phyloP scores from a whole-genome alignment of 306 rosid species.

The Carpinus viminea region DNA sequence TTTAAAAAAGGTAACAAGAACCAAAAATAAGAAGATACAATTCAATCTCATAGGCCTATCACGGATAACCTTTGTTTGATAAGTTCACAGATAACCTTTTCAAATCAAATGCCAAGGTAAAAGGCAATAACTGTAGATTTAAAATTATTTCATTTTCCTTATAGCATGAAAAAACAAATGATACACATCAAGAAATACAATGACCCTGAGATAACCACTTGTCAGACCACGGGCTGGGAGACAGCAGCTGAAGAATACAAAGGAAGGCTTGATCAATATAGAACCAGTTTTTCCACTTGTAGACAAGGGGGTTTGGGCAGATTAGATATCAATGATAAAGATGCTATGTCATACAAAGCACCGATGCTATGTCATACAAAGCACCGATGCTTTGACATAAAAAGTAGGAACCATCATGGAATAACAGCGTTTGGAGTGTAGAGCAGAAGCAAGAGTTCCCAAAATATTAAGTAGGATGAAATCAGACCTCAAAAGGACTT shows the following conservation, averaged over 20 bases:
- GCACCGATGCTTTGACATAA: background rate
- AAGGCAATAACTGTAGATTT: background rate
- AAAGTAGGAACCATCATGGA: background rate
- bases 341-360: background rate
- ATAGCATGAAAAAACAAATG: background rate
- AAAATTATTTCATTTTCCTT: slow-evolving; percentile 1
- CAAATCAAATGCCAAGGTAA: background rate
- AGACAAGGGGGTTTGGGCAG: background rate
- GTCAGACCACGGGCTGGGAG: background rate
- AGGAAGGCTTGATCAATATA: background rate
- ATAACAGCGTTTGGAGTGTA: background rate
- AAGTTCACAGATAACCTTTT: background rate
- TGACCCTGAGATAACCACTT: background rate
- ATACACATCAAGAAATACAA: background rate
- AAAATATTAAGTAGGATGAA: background rate
- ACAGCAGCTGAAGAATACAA: background rate
- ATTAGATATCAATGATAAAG: background rate
- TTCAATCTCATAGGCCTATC: background rate
- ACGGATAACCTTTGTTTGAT: background rate
- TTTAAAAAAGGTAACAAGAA: background rate
- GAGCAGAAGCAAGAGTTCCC: background rate
- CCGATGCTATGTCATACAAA: background rate
- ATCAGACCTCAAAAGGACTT: background rate
- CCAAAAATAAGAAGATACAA: background rate
- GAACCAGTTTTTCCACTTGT: background rate